Base-by-base conservation (phyloP, 305 asterid species). In the Rubia tinctorum region DNA sequence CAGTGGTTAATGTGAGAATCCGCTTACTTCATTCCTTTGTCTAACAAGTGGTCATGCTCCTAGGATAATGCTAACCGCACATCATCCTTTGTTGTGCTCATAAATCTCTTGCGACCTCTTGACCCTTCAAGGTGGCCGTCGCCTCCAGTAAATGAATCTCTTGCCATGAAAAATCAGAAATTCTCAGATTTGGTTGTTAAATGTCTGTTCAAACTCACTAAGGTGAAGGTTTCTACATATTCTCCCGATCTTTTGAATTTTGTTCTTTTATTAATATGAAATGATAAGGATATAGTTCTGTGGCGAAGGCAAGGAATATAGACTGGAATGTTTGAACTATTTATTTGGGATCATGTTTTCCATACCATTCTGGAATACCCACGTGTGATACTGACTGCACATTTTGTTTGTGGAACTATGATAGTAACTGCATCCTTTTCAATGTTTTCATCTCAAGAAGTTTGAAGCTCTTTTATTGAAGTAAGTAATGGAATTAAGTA, bases 41-140 rank as follows among this genome's bases (percentile, higher is more conserved):
- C 61, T 80, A 75, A 73, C 67, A 71, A 73, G 68, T 75, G 63
- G 73, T 68, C 71, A 20, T 79, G 74, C 55, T 3, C 76, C 69
- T 87, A 96, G 99, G 98, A 96, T 81, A 96, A 96, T 78, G 98
- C 98, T 1, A 97, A 96, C 39, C 95, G 98, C 60, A 96, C 99
- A 63, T 90, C 97, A 43, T 96, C 98, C 55, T 96, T 96, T 40
- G 88, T 83, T 59, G 98, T 96, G 84, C 97, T 96, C 73, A 96
- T 96, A 81, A 93, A 88, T 82, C 97, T 91, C 62, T 81, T 96
- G 79, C 89, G 91, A 34, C 99, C 99, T 75, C 85, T 96, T 80
- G 95, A 96, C 81, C 98, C 97, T 51, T 90, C 98, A 76, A 88
- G 97, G 86, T 96, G 99, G 98, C 99, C 97, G n/a, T 90, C 98